Conservation (phyloP, 1,284 basidiomycete genomes). For the Somion occarium region DNA sequence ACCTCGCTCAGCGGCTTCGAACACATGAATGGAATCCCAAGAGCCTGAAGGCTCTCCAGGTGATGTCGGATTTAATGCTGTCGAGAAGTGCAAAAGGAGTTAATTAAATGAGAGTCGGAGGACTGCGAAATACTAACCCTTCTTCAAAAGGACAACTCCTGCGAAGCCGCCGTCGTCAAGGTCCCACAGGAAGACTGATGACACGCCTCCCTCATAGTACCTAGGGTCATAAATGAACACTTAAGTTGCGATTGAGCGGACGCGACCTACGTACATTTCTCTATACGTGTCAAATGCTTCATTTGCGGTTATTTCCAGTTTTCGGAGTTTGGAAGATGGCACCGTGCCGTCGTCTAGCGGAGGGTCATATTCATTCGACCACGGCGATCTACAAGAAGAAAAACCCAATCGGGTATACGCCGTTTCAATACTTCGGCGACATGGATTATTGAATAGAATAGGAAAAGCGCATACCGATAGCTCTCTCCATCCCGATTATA, state of each 20-base stretch:
- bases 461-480: conserved; percentile 63
- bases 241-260: conserved; percentile 5
- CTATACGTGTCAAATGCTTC: conserved; percentile 97
- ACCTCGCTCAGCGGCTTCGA: conserved; percentile 88
- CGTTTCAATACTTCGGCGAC: too few relatives aligned
- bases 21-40: conserved; percentile 99
- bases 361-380: conserved; percentile 95
- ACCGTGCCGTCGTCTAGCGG: conserved; percentile 83
- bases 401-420: conserved; percentile 6
- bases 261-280: conserved; percentile 67
- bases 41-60: conserved; percentile 68
- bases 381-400: conserved; percentile 72
- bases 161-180: conserved; percentile 95
- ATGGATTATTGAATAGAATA: conserved; percentile 2
- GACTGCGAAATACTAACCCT: conserved; percentile 55
- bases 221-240: conserved; percentile 31
- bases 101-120: neutral
- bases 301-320: conserved; percentile 91
- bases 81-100: conserved; percentile 4
- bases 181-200: conserved; percentile 99
- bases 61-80: conserved; percentile 55
- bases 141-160: conserved; percentile 95
- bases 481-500: conserved; percentile 97
- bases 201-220: conserved; percentile 96
- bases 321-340: conserved; percentile 81